Conservation (phyloP, 306 rosid genomes). For the Trifolium pratense region DNA sequence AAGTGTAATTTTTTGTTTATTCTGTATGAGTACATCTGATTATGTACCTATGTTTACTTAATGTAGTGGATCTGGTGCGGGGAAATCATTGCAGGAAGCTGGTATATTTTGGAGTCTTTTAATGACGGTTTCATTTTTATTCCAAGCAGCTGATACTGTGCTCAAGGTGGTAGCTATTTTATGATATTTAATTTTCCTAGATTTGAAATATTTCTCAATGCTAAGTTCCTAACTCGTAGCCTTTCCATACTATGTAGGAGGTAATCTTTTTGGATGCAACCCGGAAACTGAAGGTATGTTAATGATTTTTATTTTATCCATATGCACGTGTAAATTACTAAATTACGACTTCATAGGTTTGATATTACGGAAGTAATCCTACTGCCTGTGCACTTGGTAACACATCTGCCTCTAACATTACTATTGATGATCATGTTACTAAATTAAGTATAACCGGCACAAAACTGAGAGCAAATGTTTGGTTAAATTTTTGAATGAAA, state of each 20-base stretch:
- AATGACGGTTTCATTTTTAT: conserved; percentile 81
- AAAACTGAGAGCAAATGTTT: conserved; percentile 15
- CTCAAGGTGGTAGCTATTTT: conserved; percentile 69
- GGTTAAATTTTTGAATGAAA: background rate
- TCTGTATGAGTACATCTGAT: conserved; percentile 21
- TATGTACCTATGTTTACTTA: conserved; percentile 35
- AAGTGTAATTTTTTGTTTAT: conserved; percentile 11
- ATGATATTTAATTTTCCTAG: conserved; percentile 37
- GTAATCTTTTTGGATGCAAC: conserved; percentile 71
- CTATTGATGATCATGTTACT: conserved; percentile 5
- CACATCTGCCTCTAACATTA: conserved; percentile 21
- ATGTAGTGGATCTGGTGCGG: conserved; percentile 85
- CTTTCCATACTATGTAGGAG: conserved; percentile 65
- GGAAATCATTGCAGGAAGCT: conserved; percentile 79
- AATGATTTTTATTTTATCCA: conserved; percentile 31
- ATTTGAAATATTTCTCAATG: conserved; percentile 35
- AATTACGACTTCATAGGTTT: conserved; percentile 24
- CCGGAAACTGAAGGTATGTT: conserved; percentile 66
- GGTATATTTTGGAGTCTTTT: conserved; percentile 84
- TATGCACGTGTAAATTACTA: conserved; percentile 24
- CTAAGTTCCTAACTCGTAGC: conserved; percentile 44
- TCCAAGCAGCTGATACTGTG: conserved; percentile 92
- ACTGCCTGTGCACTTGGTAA: conserved; percentile 17
- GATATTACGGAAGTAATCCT: conserved; percentile 4
- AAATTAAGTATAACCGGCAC: conserved; percentile 23